These are phyloP conservation scores for Pleurotus giganteus DNA, from an alignment of 768 basidiomycete species.

Conservation along the genomic window DNA sequence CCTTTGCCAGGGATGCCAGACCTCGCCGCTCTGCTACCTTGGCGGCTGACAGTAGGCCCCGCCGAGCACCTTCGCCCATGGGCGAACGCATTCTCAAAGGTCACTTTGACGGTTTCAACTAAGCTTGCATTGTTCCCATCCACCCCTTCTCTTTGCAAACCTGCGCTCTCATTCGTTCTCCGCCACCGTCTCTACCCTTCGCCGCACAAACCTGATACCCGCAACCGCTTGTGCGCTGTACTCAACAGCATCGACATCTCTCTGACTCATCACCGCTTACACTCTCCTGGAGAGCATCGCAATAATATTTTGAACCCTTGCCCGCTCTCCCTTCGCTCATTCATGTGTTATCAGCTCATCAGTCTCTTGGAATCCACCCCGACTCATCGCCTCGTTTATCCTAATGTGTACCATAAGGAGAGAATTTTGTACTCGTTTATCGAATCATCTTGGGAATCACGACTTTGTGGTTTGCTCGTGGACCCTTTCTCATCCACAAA, in stretches of 20 bases:
- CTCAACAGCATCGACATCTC: background rate
- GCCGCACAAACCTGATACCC: slow-evolving; percentile 36
- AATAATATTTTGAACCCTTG: background rate
- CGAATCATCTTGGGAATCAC: background rate
- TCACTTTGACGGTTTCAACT: slow-evolving; percentile 89
- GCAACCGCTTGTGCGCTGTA: slow-evolving; percentile 31
- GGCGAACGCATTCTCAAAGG: slow-evolving; percentile 89
- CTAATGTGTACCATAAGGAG: background rate
- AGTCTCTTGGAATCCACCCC: background rate
- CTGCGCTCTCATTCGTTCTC: slow-evolving; percentile 12
- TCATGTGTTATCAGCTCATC: background rate
- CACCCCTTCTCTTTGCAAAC: slow-evolving; percentile 6
- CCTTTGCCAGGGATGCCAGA: slow-evolving; percentile 30
- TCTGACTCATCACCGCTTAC: background rate
- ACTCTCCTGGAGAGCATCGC: background rate
- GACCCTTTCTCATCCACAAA: background rate
- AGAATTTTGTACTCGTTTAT: background rate
- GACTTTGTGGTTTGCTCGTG: background rate
- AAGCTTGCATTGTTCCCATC: slow-evolving; percentile 18
- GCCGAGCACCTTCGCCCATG: slow-evolving; percentile 82
- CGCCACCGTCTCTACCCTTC: slow-evolving; percentile 11
- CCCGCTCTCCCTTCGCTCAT: background rate
- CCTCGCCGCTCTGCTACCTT: slow-evolving; percentile 64
- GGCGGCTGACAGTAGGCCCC: slow-evolving; percentile 48
- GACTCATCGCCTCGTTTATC: background rate